A percentile compares a stretch with the other conserved stretches of the same genome.
These are phyloP conservation scores for Paecilomyces dactylethromorphus DNA, from an alignment of 2,329 filamentous ascomycete genomes.

Conservation along the genomic window DNA sequence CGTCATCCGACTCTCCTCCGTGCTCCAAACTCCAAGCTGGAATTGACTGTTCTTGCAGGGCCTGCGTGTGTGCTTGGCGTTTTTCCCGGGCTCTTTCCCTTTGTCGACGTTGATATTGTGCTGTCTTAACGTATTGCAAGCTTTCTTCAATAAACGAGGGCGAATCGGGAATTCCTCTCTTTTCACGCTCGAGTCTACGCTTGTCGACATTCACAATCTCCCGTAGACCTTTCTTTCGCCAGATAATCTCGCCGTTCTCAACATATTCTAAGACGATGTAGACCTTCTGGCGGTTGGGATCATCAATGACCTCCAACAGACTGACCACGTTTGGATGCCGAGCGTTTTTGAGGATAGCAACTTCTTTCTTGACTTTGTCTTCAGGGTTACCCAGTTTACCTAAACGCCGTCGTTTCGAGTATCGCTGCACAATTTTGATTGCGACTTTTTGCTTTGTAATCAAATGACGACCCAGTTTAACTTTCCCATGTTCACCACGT, in stretches of 20 bases:
- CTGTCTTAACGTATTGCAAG: conserved; percentile 32
- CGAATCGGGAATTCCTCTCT: conserved; percentile 72
- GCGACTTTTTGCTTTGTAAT: conserved; percentile 73
- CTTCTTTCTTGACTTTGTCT: conserved; percentile 81
- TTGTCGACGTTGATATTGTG: conserved; percentile 34
- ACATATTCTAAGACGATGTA: conserved; percentile 97
- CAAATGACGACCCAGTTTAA: conserved; percentile 84
- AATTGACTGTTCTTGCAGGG: conserved; percentile 44
- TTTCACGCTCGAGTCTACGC: conserved; percentile 64
- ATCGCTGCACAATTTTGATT: conserved; percentile 97
- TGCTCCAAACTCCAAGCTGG: conserved; percentile 82
- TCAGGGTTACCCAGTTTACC: conserved; percentile 65
- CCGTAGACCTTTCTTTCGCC: conserved; percentile 81
- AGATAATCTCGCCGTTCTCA: conserved; percentile 86
- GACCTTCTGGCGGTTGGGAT: conserved; percentile 92
- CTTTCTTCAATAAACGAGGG: conserved; percentile 39
- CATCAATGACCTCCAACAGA: conserved; percentile 93
- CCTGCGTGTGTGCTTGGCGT: conserved; percentile 52
- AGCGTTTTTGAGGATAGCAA: conserved; percentile 97
- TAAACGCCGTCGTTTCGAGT: conserved; percentile 87
- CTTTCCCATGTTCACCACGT: conserved; percentile 92
- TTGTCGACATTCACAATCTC: conserved; percentile 81
- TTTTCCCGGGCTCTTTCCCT: conserved; percentile 55
- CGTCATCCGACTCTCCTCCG: conserved; percentile 55
- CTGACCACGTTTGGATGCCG: conserved; percentile 96